Conservation (phyloP, 2,329 filamentous ascomycete genomes). For the Colletotrichum tropicicola region DNA sequence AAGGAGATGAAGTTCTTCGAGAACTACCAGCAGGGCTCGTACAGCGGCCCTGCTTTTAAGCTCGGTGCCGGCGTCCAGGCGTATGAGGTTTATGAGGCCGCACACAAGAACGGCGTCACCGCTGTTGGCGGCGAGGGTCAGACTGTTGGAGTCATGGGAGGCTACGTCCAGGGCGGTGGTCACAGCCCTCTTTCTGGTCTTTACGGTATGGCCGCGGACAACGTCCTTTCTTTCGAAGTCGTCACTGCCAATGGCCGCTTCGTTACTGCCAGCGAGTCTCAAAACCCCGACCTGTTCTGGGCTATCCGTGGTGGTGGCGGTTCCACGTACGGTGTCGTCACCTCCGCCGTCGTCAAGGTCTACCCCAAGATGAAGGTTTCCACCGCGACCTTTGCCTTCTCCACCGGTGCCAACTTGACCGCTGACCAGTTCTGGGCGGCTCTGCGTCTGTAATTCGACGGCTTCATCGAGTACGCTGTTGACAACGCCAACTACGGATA, state of each 20-base stretch:
- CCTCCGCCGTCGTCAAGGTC: conserved; percentile 62
- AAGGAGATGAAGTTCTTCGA: conserved; percentile 41
- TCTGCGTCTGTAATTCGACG: conserved; percentile 35
- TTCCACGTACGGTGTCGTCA: conserved; percentile 58
- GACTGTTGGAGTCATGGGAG: conserved; percentile 67
- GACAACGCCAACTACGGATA: conserved; percentile 37
- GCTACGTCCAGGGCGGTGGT: conserved; percentile 69
- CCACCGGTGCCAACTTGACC: conserved; percentile 28
- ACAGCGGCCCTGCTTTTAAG: conserved; percentile 30
- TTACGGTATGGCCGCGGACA: conserved; percentile 69
- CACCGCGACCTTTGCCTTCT: conserved; percentile 54
- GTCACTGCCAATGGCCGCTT: conserved; percentile 62
- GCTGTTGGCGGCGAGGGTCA: conserved; percentile 65
- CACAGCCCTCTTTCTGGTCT: conserved; percentile 62
- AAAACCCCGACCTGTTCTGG: conserved; percentile 71
- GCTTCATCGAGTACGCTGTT: conserved; percentile 35
- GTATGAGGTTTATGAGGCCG: conserved; percentile 55
- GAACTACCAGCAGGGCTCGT: conserved; percentile 25
- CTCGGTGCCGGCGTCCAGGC: conserved; percentile 61
- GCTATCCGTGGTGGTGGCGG: conserved; percentile 63
- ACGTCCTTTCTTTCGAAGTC: conserved; percentile 67
- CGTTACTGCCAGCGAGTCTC: conserved; percentile 59
- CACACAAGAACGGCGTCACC: conserved; percentile 53
- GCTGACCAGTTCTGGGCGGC: conserved; percentile 41
- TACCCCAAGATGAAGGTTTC: conserved; percentile 53